A percentile compares a stretch with the other conserved stretches of the same genome.
These are phyloP conservation scores for Arthrobotrys sinensis DNA, from an alignment of 2,329 filamentous ascomycete genomes.

Conservation along the genomic window DNA sequence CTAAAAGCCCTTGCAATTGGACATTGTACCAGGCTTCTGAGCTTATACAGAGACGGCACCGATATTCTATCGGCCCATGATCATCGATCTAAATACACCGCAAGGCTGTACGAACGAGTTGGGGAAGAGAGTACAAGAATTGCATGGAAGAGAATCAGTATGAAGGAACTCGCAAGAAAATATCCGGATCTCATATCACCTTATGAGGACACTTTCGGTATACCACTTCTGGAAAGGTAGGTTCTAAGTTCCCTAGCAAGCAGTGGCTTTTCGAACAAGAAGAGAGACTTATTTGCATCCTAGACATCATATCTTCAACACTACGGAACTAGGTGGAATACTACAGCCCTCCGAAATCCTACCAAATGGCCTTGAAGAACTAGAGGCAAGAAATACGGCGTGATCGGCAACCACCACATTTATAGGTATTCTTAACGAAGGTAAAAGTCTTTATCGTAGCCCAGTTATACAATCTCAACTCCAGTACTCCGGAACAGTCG, in stretches of 20 bases:
- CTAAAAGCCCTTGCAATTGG: constrained; percentile 28
- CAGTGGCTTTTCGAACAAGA: neutral
- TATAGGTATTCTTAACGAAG: neutral
- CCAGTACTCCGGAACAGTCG: too few species aligned
- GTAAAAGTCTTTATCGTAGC: neutral
- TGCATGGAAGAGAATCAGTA: constrained; percentile 19
- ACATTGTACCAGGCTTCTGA: neutral
- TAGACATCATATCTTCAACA: neutral
- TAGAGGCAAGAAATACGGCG: neutral
- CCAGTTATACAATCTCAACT: too few species aligned
- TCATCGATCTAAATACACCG: neutral
- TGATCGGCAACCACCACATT: neutral
- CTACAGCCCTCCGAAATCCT: neutral
- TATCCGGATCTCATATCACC: constrained; percentile 30
- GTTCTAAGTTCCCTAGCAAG: neutral
- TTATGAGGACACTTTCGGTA: constrained; percentile 1
- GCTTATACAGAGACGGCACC: neutral
- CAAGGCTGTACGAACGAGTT: constrained; percentile 12
- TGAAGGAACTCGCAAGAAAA: constrained; percentile 9
- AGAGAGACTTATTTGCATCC: neutral
- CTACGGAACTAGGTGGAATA: neutral
- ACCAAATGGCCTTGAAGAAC: neutral
- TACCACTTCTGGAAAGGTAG: constrained; percentile 27
- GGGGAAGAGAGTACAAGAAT: neutral
- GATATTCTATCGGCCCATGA: too few species aligned